Base-by-base conservation (phyloP, 2,329 filamentous ascomycete species). In the Hyphodiscus sp. region DNA sequence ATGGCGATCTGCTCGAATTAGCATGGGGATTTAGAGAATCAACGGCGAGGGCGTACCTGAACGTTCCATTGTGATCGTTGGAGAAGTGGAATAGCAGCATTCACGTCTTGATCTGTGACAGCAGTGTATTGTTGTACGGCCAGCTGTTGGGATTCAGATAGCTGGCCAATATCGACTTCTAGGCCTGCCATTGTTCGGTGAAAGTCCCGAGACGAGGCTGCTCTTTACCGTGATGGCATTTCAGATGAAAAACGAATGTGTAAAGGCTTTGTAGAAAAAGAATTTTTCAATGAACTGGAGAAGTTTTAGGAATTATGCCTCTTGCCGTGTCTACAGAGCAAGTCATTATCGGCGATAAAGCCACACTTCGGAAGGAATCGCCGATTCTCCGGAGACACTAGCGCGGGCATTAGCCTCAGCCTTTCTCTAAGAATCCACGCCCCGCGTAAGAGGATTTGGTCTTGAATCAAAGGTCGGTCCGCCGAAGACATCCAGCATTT, bases 21-120 rank as follows among this genome's bases (percentile, higher is more conserved):
- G 60, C 53, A 18, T 47, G 61, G 33, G 16, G 4, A 38, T 4
- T n/a, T n/a, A 10, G 33, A 13, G 11, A 15, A n/a, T 44, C 58
- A n/a, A 51, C 42, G 50, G 20, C 16, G 20, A 43, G 11, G 45
- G 8, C 19, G 41, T 70, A 91, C 89, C 76, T 92, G 88, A 0
- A 96, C 87, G 67, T 97, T 99, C 94, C 94, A 99, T 76, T 97
- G 86, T 53, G 91, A 96, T 58, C 91, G 79, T 61, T 86, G 81
- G 1, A 99, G 76, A 4, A 99, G 70, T 1, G 89, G 83, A 47
- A 96, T 76, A 1, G 94, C 91, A 54, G 89, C 83, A 44, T 82
- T 78, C 45, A 83, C 70, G 20, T 90, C 85, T 70, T 96, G 91
- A 63, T 91, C 84, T 23, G 94, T 97, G 49, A 99, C 87, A 49